Evolutionary conservation across 1,284 basidiomycete species (phyloP), one percentile per base, ranked within the genome.

Genomic region (Ustilago trichophora): DNA sequence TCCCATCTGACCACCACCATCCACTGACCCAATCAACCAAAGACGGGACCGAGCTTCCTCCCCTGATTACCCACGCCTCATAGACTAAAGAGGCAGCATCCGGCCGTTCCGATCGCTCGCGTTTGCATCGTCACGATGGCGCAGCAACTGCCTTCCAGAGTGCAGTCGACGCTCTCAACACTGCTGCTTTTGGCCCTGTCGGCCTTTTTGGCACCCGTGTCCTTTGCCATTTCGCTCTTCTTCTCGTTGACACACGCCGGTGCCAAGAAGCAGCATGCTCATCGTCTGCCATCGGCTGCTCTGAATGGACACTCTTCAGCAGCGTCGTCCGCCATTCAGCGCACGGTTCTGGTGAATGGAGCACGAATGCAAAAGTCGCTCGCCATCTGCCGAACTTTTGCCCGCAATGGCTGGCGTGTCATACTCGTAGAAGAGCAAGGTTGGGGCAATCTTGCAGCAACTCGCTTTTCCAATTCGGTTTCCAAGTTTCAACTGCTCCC

Each of bases 341-440:
- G 58, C n/a, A 79, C 67, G 16, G 83, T 83, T 7, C 78, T 84
- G 8, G 77, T 84, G 43, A 83, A 80, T 52, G 83, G 83, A 27
- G 83, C 82, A 16, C 70, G 82, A 15, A 83, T 83, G 80, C 77
- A 81, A 21, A 84, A 83, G 52, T 79, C 82, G 19, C 72, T 84
- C 49, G 78, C 75, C 76, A 72, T 83, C 29, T 82, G 80, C n/a
- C 65, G 83, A 21, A 82, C 82, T 0, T 81, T 84, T 55, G 80
- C 80, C 21, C 72, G 80, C 38, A 80, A 81, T 26, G 83, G 83
- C n/a, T 83, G 80, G 75, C 71, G 74, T n/a, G 82, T 84, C 3
- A 78, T 83, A 5, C 77, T 83, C 7, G 83, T 83, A 12, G 83
- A 83, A 48, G 83, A 83, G 66, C 63, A 64, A 27, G 80, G 79